Evolutionary conservation across 495 filamentous ascomycete genomes (phyloP).

Genomic region (Chaetomidium leptoderma): DNA sequence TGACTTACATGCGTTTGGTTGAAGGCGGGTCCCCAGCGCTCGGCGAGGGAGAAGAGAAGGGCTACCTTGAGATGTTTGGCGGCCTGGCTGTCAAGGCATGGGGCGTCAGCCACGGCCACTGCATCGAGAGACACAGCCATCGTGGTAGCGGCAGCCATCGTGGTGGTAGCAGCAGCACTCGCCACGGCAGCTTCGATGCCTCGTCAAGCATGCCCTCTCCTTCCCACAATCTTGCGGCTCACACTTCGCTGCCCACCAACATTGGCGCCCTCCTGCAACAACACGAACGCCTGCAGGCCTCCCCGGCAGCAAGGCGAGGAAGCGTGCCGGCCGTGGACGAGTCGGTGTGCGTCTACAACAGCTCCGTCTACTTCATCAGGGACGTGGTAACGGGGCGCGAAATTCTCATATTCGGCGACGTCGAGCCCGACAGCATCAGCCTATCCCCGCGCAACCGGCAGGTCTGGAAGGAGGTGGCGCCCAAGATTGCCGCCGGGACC

Average conservation of each 20-base stretch:
- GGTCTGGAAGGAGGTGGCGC: conserved; percentile 83
- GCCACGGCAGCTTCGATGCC: conserved; percentile 10
- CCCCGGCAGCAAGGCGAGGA: conserved; percentile 15
- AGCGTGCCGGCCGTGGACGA: conserved; percentile 31
- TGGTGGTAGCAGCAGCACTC: conserved; percentile 38
- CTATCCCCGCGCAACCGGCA: conserved; percentile 69
- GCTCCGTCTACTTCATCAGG: conserved; percentile 86
- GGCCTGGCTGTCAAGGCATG: conserved; percentile 74
- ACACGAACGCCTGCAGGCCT: conserved; percentile 17
- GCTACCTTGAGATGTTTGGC: conserved; percentile 81
- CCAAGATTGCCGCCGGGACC: conserved; percentile 64
- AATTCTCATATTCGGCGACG: conserved; percentile 89
- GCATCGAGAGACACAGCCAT: conserved; percentile 66
- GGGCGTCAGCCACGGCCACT: conserved; percentile 81
- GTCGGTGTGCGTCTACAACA: conserved; percentile 64
- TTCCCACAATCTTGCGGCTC: conserved; percentile 17
- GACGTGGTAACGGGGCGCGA: conserved; percentile 63
- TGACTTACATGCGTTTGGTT: conserved; percentile 82
- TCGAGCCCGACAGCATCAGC: conserved; percentile 86
- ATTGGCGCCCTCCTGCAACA: conserved; percentile 26
- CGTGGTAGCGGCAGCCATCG: conserved; percentile 46
- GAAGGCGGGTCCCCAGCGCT: conserved; percentile 82
- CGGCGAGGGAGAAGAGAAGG: conserved; percentile 66
- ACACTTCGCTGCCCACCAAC: conserved; percentile 22
- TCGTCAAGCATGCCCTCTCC: conserved; percentile 16